Conservation (phyloP, 306 rosid genomes). For the Astragalus membranaceus region DNA sequence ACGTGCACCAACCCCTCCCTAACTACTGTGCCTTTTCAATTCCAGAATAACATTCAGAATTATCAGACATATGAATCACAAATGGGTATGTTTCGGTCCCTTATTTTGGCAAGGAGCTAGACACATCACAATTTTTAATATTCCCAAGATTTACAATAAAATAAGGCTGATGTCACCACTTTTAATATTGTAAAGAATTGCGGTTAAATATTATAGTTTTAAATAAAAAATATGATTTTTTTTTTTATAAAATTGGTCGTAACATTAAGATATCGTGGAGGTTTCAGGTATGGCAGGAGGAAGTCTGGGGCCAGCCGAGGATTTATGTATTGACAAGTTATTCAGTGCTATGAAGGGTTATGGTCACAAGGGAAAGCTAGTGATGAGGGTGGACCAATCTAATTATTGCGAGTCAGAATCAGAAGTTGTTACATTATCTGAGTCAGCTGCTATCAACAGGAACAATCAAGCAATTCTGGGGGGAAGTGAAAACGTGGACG, state of each 20-base stretch:
- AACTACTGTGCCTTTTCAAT: slow-evolving; percentile 3
- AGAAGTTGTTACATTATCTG: too few species aligned
- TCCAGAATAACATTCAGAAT: slow-evolving; percentile 1
- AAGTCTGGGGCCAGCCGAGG: neutral
- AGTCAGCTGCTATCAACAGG: too few species aligned
- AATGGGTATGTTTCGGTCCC: slow-evolving; percentile 24
- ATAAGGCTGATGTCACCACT: too few species aligned
- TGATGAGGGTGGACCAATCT: slow-evolving; percentile 40
- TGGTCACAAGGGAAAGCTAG: slow-evolving; percentile 4
- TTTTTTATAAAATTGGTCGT: too few species aligned
- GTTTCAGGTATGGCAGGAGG: slow-evolving; percentile 4
- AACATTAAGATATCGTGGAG: too few species aligned
- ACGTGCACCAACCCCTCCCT: slow-evolving; percentile 52
- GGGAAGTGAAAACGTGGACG: slow-evolving; percentile 25
- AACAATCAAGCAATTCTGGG: slow-evolving; percentile 30
- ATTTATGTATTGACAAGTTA: slow-evolving; percentile 17
- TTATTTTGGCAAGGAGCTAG: neutral
- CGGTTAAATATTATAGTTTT: too few species aligned
- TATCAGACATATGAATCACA: slow-evolving; percentile 19
- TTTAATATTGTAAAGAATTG: too few species aligned
- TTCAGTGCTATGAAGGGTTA: slow-evolving; percentile 16
- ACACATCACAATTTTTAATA: too few species aligned
- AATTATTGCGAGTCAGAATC: too few species aligned
- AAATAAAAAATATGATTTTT: too few species aligned
- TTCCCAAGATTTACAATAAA: too few species aligned